Evolutionary conservation across 2,329 filamentous ascomycete species (phyloP).

Genomic region (Fusarium decemcellulare): DNA sequence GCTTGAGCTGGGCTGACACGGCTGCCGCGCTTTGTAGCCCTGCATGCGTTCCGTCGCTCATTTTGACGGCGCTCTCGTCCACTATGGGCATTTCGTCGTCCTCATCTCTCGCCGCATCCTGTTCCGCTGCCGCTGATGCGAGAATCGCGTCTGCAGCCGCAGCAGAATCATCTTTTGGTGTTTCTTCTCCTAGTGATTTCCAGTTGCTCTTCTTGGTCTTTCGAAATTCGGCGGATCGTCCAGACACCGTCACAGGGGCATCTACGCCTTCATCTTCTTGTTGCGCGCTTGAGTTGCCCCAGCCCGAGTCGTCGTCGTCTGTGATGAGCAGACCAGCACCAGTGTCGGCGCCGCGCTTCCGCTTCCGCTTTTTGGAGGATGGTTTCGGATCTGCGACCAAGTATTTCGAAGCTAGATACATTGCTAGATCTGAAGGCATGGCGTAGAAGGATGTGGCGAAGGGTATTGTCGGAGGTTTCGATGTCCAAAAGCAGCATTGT

Average conservation of each 20-base stretch:
- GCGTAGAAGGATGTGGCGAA: slow-evolving; percentile 9
- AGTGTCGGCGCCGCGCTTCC: slow-evolving; percentile 63
- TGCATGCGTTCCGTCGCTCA: slow-evolving; percentile 90
- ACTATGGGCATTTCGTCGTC: slow-evolving; percentile 66
- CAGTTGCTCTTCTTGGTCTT: slow-evolving; percentile 84
- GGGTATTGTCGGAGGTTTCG: slow-evolving; percentile 3
- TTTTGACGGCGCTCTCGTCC: slow-evolving; percentile 69
- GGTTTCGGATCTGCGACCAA: slow-evolving; percentile 74
- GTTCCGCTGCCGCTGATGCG: slow-evolving; percentile 78
- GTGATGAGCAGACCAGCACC: slow-evolving; percentile 74
- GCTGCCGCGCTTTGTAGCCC: slow-evolving; percentile 88
- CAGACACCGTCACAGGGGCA: slow-evolving; percentile 62
- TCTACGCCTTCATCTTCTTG: slow-evolving; percentile 70
- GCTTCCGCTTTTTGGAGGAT: slow-evolving; percentile 73
- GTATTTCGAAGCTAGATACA: slow-evolving; percentile 94
- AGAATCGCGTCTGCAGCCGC: slow-evolving; percentile 84
- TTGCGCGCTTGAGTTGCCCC: slow-evolving; percentile 57
- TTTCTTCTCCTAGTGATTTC: slow-evolving; percentile 74
- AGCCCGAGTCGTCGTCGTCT: slow-evolving; percentile 73
- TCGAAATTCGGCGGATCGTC: slow-evolving; percentile 74
- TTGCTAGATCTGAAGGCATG: slow-evolving; percentile 77
- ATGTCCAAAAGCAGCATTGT: not conserved
- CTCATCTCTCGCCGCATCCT: slow-evolving; percentile 62
- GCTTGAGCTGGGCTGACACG: slow-evolving; percentile 78
- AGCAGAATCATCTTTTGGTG: slow-evolving; percentile 61